A percentile compares a stretch with the other conserved stretches of the same genome.
Evolutionary conservation across 495 filamentous ascomycete genomes (phyloP).

Genomic region (Emericellopsis terricola): DNA sequence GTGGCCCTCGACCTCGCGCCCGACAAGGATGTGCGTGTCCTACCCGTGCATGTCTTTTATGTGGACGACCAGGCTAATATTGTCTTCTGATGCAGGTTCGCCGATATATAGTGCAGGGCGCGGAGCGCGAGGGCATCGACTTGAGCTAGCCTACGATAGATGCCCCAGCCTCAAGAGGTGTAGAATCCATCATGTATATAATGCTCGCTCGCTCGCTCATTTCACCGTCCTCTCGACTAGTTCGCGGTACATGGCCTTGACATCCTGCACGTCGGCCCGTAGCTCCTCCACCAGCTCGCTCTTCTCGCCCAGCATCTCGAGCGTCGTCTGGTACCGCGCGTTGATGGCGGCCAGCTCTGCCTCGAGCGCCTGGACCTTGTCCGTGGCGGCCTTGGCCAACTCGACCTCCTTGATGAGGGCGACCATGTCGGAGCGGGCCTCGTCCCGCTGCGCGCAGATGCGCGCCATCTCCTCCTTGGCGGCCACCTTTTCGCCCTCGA

Average conservation of each 20-base stretch:
- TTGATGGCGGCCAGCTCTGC: constrained; percentile 42
- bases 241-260: constrained; percentile 91
- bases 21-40: constrained; percentile 33
- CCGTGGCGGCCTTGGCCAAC: constrained; percentile 38
- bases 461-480: constrained; percentile 69
- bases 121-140: constrained; percentile 77
- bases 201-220: no score
- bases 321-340: constrained; percentile 65
- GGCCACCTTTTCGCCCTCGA: constrained; percentile 80
- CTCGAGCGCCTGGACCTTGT: constrained; percentile 46
- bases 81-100: constrained; percentile 33
- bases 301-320: constrained; percentile 95
- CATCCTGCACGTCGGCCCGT: constrained; percentile 68
- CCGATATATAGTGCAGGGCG: constrained; percentile 60
- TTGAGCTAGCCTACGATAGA: constrained; percentile 7
- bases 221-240: constrained; percentile 64
- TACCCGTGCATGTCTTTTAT: not conserved
- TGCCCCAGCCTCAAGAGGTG: no score
- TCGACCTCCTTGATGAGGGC: constrained; percentile 73
- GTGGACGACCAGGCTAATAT: no score
- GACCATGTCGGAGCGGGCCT: constrained; percentile 80
- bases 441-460: constrained; percentile 68
- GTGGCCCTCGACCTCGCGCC: constrained; percentile 71
- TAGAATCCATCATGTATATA: no score
- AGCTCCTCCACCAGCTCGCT: constrained; percentile 87